Evolutionary conservation across 148 eudicot species (phyloP), one percentile per base, ranked within the genome.

Genomic region (Arbutus unedo): DNA sequence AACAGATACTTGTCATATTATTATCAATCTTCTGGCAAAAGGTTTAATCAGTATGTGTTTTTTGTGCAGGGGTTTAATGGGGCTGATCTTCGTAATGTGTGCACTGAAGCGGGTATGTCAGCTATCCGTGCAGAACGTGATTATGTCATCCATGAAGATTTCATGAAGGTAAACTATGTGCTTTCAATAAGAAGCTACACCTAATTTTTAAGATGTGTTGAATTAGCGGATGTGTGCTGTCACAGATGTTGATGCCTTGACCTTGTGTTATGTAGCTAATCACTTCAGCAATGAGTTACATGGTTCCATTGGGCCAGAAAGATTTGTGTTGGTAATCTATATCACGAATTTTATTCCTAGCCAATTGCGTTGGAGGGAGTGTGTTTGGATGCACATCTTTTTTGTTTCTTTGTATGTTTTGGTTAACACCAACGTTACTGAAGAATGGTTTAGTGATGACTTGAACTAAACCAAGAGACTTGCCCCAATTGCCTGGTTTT

Each of bases 101-200:
- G 99, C 86, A 96, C 98, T 68, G 98, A 96, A 87, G 99, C 98
- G 82, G 99, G 99, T 10, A 96, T 94, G 98, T 85, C 90, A 4
- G 99, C 99, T 41, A 94, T 96, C 67, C 94, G 98, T 84, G 98
- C 98, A 19, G 99, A 96, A 89, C 94, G 99, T 64, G 99, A 96
- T 83, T 96, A 96, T 85, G 98, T 96, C 57, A 91, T 96, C 82
- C 98, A 96, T 82, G 99, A 94, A 90, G 99, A 96, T 88, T 96
- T 94, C 87, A 94, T 94, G 99, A 96, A 83, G 85, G 85, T 83
- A 57, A 78, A 1, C 0, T 78, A 70, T 53, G n/a, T 70, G 25
- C 70, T 14, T 19, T 78, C 25, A 15, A 23, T 3, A 53, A 72
- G 1, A 74, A 48, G 15, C 53, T 13, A 4, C 57, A 23, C 6